These are phyloP conservation scores for Paraphoma chrysanthemicola DNA, from an alignment of 2,329 filamentous ascomycete genomes.

Conservation along the genomic window DNA sequence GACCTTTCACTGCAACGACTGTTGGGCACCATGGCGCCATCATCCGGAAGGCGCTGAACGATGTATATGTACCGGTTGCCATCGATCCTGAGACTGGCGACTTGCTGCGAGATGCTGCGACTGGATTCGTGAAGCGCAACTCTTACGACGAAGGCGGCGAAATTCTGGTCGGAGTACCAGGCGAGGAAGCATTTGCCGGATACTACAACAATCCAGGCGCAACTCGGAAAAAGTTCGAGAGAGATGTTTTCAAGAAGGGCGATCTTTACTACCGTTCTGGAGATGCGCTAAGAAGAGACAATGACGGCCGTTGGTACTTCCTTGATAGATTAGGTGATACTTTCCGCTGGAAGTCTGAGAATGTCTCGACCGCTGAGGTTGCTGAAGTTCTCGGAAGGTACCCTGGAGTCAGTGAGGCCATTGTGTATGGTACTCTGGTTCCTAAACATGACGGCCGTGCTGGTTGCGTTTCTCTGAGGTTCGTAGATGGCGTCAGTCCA, in stretches of 20 bases:
- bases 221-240: constrained; percentile 62
- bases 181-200: constrained; percentile 59
- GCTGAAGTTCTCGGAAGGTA: constrained; percentile 52
- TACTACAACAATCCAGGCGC: constrained; percentile 72
- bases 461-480: constrained; percentile 61
- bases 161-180: constrained; percentile 69
- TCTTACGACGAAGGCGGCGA: constrained; percentile 74
- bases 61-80: constrained; percentile 68
- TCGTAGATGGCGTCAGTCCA: constrained; percentile 52
- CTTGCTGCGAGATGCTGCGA: constrained; percentile 68
- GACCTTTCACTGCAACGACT: constrained; percentile 62
- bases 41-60: constrained; percentile 58
- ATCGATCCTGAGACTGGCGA: constrained; percentile 73
- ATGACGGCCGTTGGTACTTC: constrained; percentile 56
- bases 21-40: constrained; percentile 75
- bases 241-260: constrained; percentile 52
- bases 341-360: constrained; percentile 57
- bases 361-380: constrained; percentile 56
- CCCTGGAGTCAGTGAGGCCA: constrained; percentile 52
- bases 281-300: constrained; percentile 52
- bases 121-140: constrained; percentile 68
- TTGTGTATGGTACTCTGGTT: constrained; percentile 55
- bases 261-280: constrained; percentile 56
- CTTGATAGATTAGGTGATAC: constrained; percentile 56
- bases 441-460: constrained; percentile 59